Evolutionary conservation across 2,329 filamentous ascomycete species (phyloP), one percentile per base, ranked within the genome.

Genomic region (Penicillium sp.): DNA sequence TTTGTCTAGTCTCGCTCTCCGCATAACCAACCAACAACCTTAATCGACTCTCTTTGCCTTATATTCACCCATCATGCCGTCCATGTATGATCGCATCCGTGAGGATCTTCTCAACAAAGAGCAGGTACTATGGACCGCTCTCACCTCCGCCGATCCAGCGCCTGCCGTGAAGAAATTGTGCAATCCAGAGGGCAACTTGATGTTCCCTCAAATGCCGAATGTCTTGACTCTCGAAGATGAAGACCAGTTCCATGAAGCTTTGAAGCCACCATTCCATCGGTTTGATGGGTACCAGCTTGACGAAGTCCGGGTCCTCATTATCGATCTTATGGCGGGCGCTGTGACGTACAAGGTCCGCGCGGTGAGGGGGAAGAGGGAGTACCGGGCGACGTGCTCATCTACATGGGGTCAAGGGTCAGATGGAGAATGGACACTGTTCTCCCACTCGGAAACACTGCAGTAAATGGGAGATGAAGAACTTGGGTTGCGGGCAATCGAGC

Each of bases 351-450:
- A 69, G 40, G 64, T 78, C 42, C 68, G 69, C 15, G 76, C 76
- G 2, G 59, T 67, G 4, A 62, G 70, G 12, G 72, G 70, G 1
- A 65, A 71, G 26, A 67, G 66, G 33, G 56, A 66, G 28, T 78
- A 75, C 24, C 62, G 65, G 15, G 75, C 72, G 0, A 74, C 71
- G 1, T 73, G 70, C 22, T 72, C 72, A 19, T 73, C 73, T 26
- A 78, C 76, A 4, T 78, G 76, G 76, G 73, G 72, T 28, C 76
- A 78, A 62, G 75, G 65, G 8, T 76, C 75, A 7, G 76, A 78
- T 64, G 76, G 75, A 15, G 76, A 78, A 60, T 78, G 76, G 76
- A 69, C 68, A 56, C 60, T 78, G 26, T 68, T 70, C n/a, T 65
- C 65, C n/a, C 76, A 78, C 49, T 72, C 74, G 40, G 76, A 78